Conservation (phyloP, 805 yeast genomes). For the Kuraishia piskuri region DNA sequence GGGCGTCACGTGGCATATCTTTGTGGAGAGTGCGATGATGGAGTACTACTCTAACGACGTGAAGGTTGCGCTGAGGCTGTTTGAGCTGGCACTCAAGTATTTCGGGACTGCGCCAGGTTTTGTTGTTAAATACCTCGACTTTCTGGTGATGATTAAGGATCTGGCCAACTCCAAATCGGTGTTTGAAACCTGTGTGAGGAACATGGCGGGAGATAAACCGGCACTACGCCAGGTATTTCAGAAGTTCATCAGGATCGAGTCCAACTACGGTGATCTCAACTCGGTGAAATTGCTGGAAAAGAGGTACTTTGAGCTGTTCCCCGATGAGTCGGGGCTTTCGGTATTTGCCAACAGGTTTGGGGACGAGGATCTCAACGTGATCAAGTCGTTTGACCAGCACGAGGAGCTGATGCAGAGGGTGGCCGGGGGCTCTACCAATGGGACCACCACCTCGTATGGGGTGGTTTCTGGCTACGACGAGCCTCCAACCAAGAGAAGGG, state of each 20-base stretch:
- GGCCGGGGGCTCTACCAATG: neutral
- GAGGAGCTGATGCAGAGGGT: neutral
- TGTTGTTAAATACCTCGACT: constrained; percentile 61
- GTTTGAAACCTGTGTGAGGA: constrained; percentile 69
- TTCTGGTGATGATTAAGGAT: constrained; percentile 59
- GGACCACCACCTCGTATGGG: neutral
- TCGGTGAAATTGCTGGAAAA: constrained; percentile 59
- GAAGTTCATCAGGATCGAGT: constrained; percentile 58
- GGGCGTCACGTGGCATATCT: constrained; percentile 66
- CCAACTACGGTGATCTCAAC: constrained; percentile 59
- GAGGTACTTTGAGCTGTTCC: constrained; percentile 59
- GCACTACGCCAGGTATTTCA: constrained; percentile 41
- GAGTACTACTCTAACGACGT: constrained; percentile 64
- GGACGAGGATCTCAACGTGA: constrained; percentile 26
- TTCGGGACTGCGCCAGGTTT: constrained; percentile 46
- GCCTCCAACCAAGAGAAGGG: constrained; percentile 1
- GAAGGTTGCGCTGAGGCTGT: constrained; percentile 65
- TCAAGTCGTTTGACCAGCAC: constrained; percentile 28
- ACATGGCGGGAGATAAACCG: constrained; percentile 30
- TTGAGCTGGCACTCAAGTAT: constrained; percentile 67
- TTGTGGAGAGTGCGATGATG: constrained; percentile 72
- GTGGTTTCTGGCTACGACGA: constrained; percentile 8
- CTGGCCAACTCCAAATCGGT: constrained; percentile 67
- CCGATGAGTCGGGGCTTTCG: constrained; percentile 39
- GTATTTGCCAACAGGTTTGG: constrained; percentile 12